Evolutionary conservation across 768 basidiomycete genomes (phyloP), one percentile per base, ranked within the genome.

Genomic region (Favolaschia claudopus): DNA sequence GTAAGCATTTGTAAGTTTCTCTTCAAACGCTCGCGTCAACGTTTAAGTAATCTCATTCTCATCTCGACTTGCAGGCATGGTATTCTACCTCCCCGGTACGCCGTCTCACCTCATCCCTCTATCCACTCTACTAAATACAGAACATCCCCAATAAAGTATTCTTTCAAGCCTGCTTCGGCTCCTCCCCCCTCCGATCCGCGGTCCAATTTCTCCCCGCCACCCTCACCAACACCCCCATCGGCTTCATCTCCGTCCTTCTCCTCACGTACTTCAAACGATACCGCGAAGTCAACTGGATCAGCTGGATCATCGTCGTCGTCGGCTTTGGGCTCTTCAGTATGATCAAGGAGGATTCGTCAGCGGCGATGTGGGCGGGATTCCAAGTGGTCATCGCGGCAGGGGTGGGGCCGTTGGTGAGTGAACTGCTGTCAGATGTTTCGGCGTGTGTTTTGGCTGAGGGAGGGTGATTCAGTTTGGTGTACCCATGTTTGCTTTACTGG

Each of bases 141-240:
- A n/a, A 15, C 5, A 5, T 12, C 10, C 17, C 17, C 13, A 20
- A 2, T 33, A n/a, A 47, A 57, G 76, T 79, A 7, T 81, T 78
- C 63, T 82, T 77, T 67, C 82, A 83, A 64, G 80, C 79, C 0
- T 74, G 71, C 47, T 74, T 74, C 56, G 70, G 60, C 22, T 70
- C 68, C 4, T 69, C 74, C 0, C 77, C 82, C 0, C 58, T 78
- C 34, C 69, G 65, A 0, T 72, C 74, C 4, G 77, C 78, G 2
- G 68, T 80, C 9, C 67, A 76, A 36, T 24, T 76, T 8, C 74
- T 83, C 49, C 67, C 69, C 1, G 38, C 64, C 19, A 61, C 70
- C 2, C 72, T 80, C 34, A 55, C 67, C 24, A 63, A 79, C 20
- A 75, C 79, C 0, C 80, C 81, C 2, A 54, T 71, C 32, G 74